Conservation (phyloP, 345 rosid genomes). For the Melaleuca quinquenervia region DNA sequence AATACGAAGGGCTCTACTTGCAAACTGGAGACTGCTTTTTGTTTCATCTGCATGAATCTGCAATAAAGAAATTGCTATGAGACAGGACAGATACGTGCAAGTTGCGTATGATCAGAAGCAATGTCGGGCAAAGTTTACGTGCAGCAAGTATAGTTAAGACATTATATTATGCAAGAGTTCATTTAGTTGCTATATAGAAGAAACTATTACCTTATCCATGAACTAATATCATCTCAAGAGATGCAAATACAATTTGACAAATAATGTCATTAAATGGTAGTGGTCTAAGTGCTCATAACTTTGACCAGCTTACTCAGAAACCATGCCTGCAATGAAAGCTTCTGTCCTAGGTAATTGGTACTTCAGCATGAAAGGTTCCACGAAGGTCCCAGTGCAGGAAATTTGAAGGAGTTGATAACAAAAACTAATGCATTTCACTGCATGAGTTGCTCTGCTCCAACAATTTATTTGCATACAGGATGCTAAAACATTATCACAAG, state of each 20-base stretch:
- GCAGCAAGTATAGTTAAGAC: neutral
- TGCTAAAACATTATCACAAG: neutral
- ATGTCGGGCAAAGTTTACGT: neutral
- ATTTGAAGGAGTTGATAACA: neutral
- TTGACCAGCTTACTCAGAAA: neutral
- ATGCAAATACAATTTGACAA: neutral
- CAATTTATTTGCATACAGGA: neutral
- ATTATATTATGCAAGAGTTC: neutral
- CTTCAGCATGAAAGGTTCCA: neutral
- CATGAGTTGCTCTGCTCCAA: neutral
- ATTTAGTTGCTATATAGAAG: neutral
- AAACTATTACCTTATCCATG: neutral
- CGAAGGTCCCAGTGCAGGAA: neutral
- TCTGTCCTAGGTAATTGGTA: neutral
- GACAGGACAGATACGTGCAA: neutral
- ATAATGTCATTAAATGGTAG: neutral
- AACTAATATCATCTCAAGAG: neutral
- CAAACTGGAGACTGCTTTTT: constrained; percentile 91
- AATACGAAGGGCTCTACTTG: constrained; percentile 90
- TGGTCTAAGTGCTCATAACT: neutral
- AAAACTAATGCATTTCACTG: neutral
- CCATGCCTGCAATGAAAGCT: neutral
- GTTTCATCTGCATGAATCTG: constrained; percentile 97
- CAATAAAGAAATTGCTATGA: constrained; percentile 5
- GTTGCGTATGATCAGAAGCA: neutral